Evolutionary conservation across 1,284 basidiomycete species (phyloP).

Genomic region (Papiliotrema terrestris): DNA sequence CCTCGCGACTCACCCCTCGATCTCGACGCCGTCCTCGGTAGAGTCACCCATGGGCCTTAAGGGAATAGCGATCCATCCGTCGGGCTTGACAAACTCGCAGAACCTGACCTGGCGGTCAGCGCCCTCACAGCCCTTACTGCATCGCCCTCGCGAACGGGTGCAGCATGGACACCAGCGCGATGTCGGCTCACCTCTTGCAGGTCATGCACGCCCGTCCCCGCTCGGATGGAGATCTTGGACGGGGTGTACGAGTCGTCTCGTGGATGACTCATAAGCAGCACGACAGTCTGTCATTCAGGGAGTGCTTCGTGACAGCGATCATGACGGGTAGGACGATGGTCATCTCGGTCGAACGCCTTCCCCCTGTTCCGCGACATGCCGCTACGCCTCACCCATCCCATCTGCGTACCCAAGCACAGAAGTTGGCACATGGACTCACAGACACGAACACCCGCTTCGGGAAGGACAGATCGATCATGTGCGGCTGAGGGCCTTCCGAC

Average conservation of each 20-base stretch:
- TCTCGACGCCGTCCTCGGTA: slow-evolving; percentile 64
- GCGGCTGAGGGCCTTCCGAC: slow-evolving; percentile 95
- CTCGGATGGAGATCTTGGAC: slow-evolving; percentile 79
- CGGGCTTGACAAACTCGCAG: slow-evolving; percentile 79
- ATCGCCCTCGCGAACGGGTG: too few relatives aligned
- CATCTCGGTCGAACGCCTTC: too few relatives aligned
- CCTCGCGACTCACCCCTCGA: slow-evolving; percentile 37
- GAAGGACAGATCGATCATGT: slow-evolving; percentile 92
- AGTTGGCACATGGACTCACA: too few relatives aligned
- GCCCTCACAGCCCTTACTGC: too few relatives aligned
- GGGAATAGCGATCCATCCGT: slow-evolving; percentile 92
- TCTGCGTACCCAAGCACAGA: too few relatives aligned
- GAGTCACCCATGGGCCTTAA: slow-evolving; percentile 67
- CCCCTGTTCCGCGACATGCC: too few relatives aligned
- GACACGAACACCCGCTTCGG: slow-evolving; percentile 84
- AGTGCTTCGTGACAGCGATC: not conserved
- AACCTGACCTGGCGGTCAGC: slow-evolving; percentile 57
- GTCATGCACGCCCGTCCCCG: slow-evolving; percentile 87
- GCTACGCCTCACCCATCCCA: too few relatives aligned
- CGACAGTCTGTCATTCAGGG: slow-evolving; percentile 68
- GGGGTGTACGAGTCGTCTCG: slow-evolving; percentile 98
- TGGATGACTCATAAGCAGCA: slow-evolving; percentile 78
- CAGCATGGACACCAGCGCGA: not conserved
- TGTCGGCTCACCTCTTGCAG: slow-evolving; percentile 64
- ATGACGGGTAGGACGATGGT: not conserved